phyloP scores from a whole-genome alignment of 139 green algal genomes.

The Nannochloris sp. region DNA sequence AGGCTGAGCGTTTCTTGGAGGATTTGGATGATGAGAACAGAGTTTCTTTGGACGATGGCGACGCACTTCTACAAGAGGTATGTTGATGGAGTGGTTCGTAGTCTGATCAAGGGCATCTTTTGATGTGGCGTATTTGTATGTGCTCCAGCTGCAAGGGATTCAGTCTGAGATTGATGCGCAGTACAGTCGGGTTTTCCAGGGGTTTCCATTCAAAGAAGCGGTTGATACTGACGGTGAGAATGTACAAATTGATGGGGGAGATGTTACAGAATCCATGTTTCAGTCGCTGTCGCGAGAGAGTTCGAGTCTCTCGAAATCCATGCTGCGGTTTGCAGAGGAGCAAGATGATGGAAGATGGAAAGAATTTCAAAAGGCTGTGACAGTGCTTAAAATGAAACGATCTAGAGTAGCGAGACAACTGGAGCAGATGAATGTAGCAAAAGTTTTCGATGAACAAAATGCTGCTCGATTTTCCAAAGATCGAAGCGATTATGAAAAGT shows the following conservation, averaged over 20 bases:
- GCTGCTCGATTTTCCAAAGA: not conserved
- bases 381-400: constrained; percentile 51
- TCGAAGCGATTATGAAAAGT: constrained; percentile 1
- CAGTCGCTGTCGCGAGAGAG: not conserved
- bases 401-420: no score
- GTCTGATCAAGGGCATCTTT: no score
- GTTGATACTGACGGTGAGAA: no score
- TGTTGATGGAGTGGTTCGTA: no score
- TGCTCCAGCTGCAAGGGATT: constrained; percentile 23
- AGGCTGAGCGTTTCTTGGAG: no score
- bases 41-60: no score
- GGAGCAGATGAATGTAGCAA: not conserved
- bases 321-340: constrained; percentile 40
- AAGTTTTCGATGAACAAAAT: not conserved
- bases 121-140: not conserved
- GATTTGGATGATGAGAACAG: no score
- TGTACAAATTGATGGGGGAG: no score
- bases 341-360: constrained; percentile 38
- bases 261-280: no score
- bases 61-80: no score
- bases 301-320: constrained; percentile 11
- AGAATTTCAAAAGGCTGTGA: constrained; percentile 43
- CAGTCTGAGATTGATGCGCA: constrained; percentile 36
- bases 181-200: constrained; percentile 37
- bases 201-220: not conserved